phyloP scores from a whole-genome alignment of 2,329 filamentous ascomycete species.

The Neofusicoccum parvum region DNA sequence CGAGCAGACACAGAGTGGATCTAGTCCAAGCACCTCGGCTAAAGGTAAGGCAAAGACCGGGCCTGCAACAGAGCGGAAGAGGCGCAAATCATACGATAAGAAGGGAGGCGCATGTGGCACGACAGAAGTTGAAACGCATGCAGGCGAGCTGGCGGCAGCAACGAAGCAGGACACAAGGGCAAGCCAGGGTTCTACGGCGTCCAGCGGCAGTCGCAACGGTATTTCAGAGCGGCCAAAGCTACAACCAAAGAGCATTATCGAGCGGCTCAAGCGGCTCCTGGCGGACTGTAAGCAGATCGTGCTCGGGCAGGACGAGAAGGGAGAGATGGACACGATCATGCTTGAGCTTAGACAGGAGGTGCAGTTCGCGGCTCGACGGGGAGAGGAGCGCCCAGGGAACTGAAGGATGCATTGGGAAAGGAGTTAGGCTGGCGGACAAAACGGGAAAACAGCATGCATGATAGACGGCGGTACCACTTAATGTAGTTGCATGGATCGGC shows the following conservation, averaged over 20 bases:
- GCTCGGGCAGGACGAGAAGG: conserved; percentile 66
- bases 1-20: background rate
- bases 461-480: conserved; percentile 6
- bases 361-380: conserved; percentile 67
- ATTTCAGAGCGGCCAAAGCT: background rate
- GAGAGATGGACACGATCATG: conserved; percentile 74
- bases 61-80: background rate
- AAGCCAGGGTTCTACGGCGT: conserved; percentile 15
- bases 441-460: conserved; percentile 9
- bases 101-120: conserved; percentile 7
- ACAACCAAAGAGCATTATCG: conserved; percentile 54
- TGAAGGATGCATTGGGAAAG: conserved; percentile 1
- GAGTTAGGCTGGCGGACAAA: conserved; percentile 5
- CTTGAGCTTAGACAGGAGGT: conserved; percentile 77
- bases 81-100: conserved; percentile 9
- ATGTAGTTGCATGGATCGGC: conserved; percentile 8
- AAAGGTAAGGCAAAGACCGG: background rate
- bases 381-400: conserved; percentile 19
- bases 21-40: background rate
- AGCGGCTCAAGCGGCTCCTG: conserved; percentile 59
- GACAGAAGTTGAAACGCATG: conserved; percentile 9
- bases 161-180: background rate
- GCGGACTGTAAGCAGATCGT: conserved; percentile 60
- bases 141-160: background rate
- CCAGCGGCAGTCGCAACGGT: background rate